Base-by-base conservation (phyloP, 1,284 basidiomycete genomes). In the Pholiota adiposa region DNA sequence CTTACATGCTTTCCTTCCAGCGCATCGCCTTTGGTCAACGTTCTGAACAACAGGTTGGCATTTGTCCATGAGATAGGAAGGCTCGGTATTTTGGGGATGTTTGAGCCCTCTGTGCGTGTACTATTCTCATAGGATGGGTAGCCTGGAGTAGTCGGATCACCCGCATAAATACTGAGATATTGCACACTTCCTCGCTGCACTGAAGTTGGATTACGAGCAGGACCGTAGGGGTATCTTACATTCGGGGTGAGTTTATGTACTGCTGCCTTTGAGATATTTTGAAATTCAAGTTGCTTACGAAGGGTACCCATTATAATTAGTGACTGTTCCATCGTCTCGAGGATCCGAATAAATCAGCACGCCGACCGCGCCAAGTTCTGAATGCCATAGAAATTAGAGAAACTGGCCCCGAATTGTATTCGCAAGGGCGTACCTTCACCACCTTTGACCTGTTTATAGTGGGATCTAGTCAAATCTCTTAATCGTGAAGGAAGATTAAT, bases 161-260 rank as follows among this genome's bases (percentile, higher is more conserved):
- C 88, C 1, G 94, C 93, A 72, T 96, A 96, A 46, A 82, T 71
- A 31, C 87, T 89, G 40, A 96, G 73, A 70, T 85, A 96, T 73
- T 95, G 91, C 0, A 95, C 94, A 31, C 88, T 90, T 14, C 96
- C 96, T 48, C 96, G 86, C 73, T 98, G 90, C 8, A 96, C 88
- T 1, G 90, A 84, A 4, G 85, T 88, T 0, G 91, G 92, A 72
- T 95, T 92, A 44, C 93, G 83, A 38, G 94, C 94, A 21, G 94
- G 94, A 0, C 96, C 95, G 25, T 85, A 77, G 0, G 96, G 96
- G 71, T 97, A 71, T 23, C 69, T 71, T 34, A 11, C 44, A 40
- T 12, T 11, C n/a, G 34, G 12, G 16, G 27, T 60, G 12, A 50
- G 27, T 44, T 23, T 12, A 27, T 25, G 38, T 4, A n/a, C 4